Conservation (phyloP, 495 filamentous ascomycete genomes). For the Penicillium steckii region DNA sequence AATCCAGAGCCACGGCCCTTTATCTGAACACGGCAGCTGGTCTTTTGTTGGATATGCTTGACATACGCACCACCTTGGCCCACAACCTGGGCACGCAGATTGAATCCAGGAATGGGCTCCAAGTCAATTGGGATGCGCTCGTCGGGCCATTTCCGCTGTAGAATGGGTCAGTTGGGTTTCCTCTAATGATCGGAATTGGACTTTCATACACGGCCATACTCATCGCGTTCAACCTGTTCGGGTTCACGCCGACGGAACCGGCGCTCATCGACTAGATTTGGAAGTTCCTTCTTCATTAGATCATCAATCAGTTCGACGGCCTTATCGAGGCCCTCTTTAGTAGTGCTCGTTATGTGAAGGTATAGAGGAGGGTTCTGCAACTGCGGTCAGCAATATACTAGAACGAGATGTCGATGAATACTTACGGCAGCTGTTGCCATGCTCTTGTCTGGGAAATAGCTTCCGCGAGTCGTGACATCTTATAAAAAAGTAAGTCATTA, state of each 20-base stretch:
- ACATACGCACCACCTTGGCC: conserved; percentile 91
- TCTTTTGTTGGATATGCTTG: conserved; percentile 95
- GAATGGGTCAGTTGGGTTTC: conserved; percentile 23
- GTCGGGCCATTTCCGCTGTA: conserved; percentile 96
- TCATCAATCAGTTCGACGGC: conserved; percentile 86
- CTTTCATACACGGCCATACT: conserved; percentile 78
- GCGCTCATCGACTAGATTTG: conserved; percentile 92
- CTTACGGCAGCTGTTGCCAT: conserved; percentile 92
- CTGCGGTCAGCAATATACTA: background rate
- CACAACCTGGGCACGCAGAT: conserved; percentile 91
- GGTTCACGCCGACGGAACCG: conserved; percentile 88
- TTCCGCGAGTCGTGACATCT: conserved; percentile 99
- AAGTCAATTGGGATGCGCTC: conserved; percentile 88
- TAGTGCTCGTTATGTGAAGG: conserved; percentile 91
- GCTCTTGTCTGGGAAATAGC: conserved; percentile 94
- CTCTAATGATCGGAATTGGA: background rate
- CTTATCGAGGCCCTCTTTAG: conserved; percentile 85
- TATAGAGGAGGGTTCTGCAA: conserved; percentile 86
- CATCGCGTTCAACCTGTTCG: conserved; percentile 88
- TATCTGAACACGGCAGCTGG: conserved; percentile 92
- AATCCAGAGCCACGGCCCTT: conserved; percentile 97
- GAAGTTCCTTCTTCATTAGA: conserved; percentile 93
- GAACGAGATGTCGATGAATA: conserved; percentile 11
- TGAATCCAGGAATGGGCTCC: conserved; percentile 93
- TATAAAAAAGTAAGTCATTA: conserved; percentile 61